phyloP scores from a whole-genome alignment of 2,329 filamentous ascomycete species.

The Epichloe gansuensis region DNA sequence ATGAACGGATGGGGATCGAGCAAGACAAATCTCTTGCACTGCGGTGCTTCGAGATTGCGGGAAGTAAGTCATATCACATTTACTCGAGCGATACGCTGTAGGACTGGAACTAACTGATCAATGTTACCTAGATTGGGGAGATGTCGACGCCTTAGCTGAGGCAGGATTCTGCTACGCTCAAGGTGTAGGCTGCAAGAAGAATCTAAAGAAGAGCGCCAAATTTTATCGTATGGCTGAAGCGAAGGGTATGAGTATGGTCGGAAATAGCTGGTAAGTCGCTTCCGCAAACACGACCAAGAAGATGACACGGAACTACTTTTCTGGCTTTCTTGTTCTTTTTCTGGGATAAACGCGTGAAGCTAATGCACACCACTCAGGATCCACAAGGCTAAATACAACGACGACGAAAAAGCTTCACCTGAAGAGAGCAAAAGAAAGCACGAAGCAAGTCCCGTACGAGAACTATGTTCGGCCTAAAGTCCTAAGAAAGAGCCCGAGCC shows the following conservation, averaged over 20 bases:
- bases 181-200: conserved; percentile 88
- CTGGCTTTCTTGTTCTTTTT: neutral
- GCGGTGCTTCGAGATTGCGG: conserved; percentile 92
- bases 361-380: conserved; percentile 49
- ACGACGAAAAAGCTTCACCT: conserved; percentile 37
- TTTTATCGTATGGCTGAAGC: conserved; percentile 85
- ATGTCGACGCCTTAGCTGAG: conserved; percentile 86
- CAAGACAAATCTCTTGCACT: conserved; percentile 82
- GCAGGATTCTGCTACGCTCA: conserved; percentile 94
- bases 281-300: neutral
- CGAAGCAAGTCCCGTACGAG: conserved; percentile 67
- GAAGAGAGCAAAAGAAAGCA: conserved; percentile 48
- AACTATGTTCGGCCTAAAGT: conserved; percentile 52
- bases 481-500: conserved; percentile 4
- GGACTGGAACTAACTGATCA: neutral
- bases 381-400: conserved; percentile 87
- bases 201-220: conserved; percentile 83
- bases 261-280: conserved; percentile 80
- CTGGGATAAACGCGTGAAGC: neutral
- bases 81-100: neutral
- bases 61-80: conserved; percentile 40
- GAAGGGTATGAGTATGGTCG: conserved; percentile 94
- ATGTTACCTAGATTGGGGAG: conserved; percentile 62
- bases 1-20: conserved; percentile 96
- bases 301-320: neutral